Base-by-base conservation (phyloP, 1,284 basidiomycete species). In the Apiotrichum siamense region DNA sequence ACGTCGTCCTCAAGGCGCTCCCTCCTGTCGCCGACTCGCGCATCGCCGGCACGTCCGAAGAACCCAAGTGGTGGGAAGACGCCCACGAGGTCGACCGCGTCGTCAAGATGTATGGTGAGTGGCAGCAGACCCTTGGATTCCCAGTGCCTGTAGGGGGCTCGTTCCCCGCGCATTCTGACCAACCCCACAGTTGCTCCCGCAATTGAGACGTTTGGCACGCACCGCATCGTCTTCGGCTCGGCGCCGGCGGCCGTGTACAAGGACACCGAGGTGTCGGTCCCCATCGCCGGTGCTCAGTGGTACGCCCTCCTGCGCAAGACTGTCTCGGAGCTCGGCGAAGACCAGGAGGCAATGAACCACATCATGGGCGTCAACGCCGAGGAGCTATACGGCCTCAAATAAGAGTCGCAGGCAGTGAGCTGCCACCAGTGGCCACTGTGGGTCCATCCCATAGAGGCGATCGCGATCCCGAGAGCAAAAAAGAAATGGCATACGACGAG, bases 81-180 rank as follows among this genome's bases (percentile, higher is more conserved):
- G 60, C 78, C 77, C 66, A 81, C 77, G 67, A 88, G 87, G 70
- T 86, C 81, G 83, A 86, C 72, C 78, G 84, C 44, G 79, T 87
- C 43, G 80, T 91, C 69, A 89, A 88, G 78, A 87, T 91, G 81
- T 93, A 88, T 74, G 76, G 88, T 92, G 69, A 74, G 88, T 85
- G 3, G 21, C 24, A 18, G n/a, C 5, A 20, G 21, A n/a, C 11
- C 18, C 29, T 7, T 9, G 15, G 15, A 15, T 15, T 15, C 29
- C 11, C 29, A 3, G n/a, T n/a, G n/a, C n/a, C n/a, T n/a, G n/a
- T n/a, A n/a, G n/a, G n/a, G n/a, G n/a, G n/a, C n/a, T n/a, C n/a
- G n/a, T n/a, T 31, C 29, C 29, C 11, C 29, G 17, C 11, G 11
- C 29, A 10, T 31, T 4, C 29, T 17, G 17, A 17, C 29, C 17